These are phyloP conservation scores for Scheffersomyces segobiensis DNA, from an alignment of 1,139 yeast species.

Conservation along the genomic window DNA sequence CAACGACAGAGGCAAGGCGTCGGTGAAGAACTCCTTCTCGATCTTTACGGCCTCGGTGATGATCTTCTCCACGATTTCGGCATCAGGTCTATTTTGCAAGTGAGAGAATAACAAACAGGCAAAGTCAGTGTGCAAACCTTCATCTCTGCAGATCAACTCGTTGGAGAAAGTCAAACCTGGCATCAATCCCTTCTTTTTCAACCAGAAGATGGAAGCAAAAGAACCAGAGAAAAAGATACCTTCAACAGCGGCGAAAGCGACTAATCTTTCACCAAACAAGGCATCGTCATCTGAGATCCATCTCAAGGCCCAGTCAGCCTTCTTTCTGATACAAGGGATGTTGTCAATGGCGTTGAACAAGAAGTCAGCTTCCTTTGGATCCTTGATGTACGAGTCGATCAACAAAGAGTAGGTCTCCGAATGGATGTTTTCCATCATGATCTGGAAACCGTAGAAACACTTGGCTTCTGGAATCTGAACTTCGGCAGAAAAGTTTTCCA, in stretches of 20 bases:
- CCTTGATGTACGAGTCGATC: slow-evolving; percentile 93
- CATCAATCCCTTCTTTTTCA: slow-evolving; percentile 96
- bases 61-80: slow-evolving; percentile 74
- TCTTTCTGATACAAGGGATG: slow-evolving; percentile 90
- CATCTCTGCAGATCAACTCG: slow-evolving; percentile 96
- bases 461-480: slow-evolving; percentile 98
- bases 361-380: slow-evolving; percentile 85
- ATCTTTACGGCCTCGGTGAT: slow-evolving; percentile 94
- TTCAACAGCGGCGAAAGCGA: slow-evolving; percentile 98
- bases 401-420: slow-evolving; percentile 94
- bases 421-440: slow-evolving; percentile 99
- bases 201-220: slow-evolving; percentile 97
- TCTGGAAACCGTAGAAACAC: slow-evolving; percentile 98
- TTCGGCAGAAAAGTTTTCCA: slow-evolving; percentile 95
- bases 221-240: slow-evolving; percentile 98
- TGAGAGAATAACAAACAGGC: slow-evolving; percentile 95
- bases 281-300: slow-evolving; percentile 92
- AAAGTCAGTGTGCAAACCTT: slow-evolving; percentile 97
- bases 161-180: slow-evolving; percentile 97
- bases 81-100: slow-evolving; percentile 83
- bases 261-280: slow-evolving; percentile 89
- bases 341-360: slow-evolving; percentile 92
- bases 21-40: slow-evolving; percentile 92
- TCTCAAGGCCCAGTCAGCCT: slow-evolving; percentile 97
- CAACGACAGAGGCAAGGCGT: slow-evolving; percentile 87